phyloP scores from a whole-genome alignment of 371 early-diverging fungal species.

The Mortierella sp. region DNA sequence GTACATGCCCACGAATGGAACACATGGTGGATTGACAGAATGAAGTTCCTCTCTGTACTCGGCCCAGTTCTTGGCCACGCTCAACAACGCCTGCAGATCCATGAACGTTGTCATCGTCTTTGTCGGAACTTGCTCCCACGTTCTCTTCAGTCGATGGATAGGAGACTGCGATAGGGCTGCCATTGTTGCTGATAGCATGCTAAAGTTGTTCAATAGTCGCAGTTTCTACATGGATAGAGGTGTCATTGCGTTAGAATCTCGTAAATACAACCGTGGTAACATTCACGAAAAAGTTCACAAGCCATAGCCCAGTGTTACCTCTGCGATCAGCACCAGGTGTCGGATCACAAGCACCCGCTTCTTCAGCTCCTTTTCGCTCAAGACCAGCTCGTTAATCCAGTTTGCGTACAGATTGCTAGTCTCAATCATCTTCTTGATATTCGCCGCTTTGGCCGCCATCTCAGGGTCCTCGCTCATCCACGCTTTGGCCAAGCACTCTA shows the following conservation, averaged over 20 bases:
- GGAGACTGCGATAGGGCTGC: conserved; percentile 92
- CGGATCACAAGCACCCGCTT: conserved; percentile 82
- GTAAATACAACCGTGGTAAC: not conserved
- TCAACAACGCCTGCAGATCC: conserved; percentile 74
- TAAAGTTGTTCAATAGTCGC: conserved; percentile 88
- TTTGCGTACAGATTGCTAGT: conserved; percentile 74
- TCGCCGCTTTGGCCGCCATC: conserved; percentile 64
- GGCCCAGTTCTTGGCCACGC: conserved; percentile 84
- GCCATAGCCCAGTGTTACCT: conserved; percentile 66
- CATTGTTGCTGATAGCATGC: conserved; percentile 90
- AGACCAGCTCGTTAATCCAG: conserved; percentile 85
- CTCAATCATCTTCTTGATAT: conserved; percentile 83
- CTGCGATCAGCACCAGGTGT: conserved; percentile 87
- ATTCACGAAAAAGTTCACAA: too few relatives aligned
- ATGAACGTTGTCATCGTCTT: conserved; percentile 67
- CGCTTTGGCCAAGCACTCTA: conserved; percentile 89
- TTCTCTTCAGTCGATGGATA: conserved; percentile 88
- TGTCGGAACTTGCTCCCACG: conserved; percentile 83
- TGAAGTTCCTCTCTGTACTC: conserved; percentile 90
- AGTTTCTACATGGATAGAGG: conserved; percentile 60
- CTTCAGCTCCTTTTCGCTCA: conserved; percentile 82
- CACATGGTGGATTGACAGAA: conserved; percentile 89
- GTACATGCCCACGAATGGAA: conserved; percentile 92
- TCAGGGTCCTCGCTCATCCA: conserved; percentile 84
- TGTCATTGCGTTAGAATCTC: too few relatives aligned